Conservation (phyloP, 2,329 filamentous ascomycete genomes). For the Penicillium janthinellum region DNA sequence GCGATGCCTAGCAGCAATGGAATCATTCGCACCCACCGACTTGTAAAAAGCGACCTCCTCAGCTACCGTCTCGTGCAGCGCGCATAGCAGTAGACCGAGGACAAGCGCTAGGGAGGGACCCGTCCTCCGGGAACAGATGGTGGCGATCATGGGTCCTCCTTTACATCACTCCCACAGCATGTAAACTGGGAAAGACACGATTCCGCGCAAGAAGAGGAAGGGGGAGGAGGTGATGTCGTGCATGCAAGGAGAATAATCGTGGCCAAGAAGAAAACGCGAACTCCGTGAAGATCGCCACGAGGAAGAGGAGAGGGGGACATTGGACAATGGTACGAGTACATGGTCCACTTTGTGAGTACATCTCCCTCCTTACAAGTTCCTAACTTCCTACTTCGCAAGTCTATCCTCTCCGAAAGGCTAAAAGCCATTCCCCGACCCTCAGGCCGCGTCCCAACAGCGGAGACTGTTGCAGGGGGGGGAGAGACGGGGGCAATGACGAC, state of each 20-base stretch:
- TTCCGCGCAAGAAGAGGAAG: background rate
- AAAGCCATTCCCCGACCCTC: background rate
- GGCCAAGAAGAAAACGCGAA: slow-evolving; percentile 4
- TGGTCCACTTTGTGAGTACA: background rate
- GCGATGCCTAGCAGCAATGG: background rate
- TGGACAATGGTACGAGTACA: slow-evolving; percentile 14
- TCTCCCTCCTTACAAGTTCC: no score
- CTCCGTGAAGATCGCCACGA: background rate
- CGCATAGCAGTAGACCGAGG: slow-evolving; percentile 24
- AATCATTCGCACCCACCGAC: slow-evolving; percentile 33
- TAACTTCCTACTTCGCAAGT: no score
- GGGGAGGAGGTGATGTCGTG: background rate
- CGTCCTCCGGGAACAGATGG: slow-evolving; percentile 17
- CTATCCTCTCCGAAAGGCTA: background rate
- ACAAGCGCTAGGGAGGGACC: slow-evolving; percentile 10
- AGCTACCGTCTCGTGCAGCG: slow-evolving; percentile 21
- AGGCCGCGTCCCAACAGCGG: background rate
- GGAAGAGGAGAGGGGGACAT: background rate
- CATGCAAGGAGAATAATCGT: slow-evolving; percentile 9
- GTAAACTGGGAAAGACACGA: background rate
- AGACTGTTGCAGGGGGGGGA: background rate
- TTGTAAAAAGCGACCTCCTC: slow-evolving; percentile 40
- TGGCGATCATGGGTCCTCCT: slow-evolving; percentile 29
- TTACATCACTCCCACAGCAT: slow-evolving; percentile 26
- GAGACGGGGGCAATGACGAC: background rate